phyloP scores from a whole-genome alignment of 805 yeast genomes.

The Teunomyces lycoperdinae region DNA sequence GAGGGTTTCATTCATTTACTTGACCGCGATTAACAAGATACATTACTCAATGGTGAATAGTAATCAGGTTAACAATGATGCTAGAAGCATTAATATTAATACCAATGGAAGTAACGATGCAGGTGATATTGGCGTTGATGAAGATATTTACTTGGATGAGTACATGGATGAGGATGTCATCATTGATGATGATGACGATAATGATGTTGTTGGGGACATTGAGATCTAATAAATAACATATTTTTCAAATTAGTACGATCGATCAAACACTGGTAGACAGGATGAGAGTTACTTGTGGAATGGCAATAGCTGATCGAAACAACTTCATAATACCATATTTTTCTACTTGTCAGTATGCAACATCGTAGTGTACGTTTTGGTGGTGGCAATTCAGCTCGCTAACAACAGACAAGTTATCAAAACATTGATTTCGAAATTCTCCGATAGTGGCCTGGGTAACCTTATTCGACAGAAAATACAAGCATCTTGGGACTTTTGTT shows the following conservation, averaged over 20 bases:
- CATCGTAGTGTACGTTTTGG: not conserved
- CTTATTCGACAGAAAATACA: not conserved
- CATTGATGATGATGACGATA: constrained; percentile 14
- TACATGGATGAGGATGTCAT: constrained; percentile 15
- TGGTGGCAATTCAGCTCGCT: not conserved
- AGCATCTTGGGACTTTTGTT: too few relatives aligned
- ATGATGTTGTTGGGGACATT: constrained; percentile 37
- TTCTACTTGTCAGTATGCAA: too few relatives aligned
- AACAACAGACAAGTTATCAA: not conserved
- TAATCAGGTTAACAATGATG: constrained; percentile 14
- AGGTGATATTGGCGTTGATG: constrained; percentile 25
- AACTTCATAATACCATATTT: too few relatives aligned
- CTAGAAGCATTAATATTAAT: constrained; percentile 18
- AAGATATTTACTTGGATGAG: constrained; percentile 20
- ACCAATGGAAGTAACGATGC: constrained; percentile 21
- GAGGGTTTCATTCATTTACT: constrained; percentile 82
- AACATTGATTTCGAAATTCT: not conserved
- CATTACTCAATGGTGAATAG: constrained; percentile 34
- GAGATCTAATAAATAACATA: constrained; percentile 22
- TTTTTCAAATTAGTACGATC: not conserved
- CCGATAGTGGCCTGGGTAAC: not conserved
- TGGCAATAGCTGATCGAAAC: too few relatives aligned
- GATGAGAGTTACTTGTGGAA: too few relatives aligned
- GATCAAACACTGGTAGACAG: too few relatives aligned
- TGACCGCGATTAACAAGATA: constrained; percentile 48